phyloP scores from a whole-genome alignment of 1,284 basidiomycete species.

The Apiotrichum sp. region DNA sequence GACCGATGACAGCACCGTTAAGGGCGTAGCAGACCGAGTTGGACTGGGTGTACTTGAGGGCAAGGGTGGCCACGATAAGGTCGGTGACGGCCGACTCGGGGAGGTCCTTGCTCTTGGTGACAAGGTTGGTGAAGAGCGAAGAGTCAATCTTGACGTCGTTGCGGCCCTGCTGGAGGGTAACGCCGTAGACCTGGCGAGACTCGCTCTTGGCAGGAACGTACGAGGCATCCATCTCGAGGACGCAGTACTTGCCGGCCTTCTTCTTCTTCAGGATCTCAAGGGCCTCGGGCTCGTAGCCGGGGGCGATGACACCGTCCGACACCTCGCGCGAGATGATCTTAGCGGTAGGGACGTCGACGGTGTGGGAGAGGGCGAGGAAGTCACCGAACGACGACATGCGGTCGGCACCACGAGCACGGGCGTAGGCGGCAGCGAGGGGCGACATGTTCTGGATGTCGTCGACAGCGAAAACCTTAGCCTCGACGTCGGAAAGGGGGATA shows the following conservation, averaged over 20 bases:
- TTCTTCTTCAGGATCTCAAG: slow-evolving; percentile 90
- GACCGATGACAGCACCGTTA: slow-evolving; percentile 86
- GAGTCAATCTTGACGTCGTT: slow-evolving; percentile 87
- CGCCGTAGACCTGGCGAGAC: slow-evolving; percentile 91
- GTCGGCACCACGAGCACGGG: slow-evolving; percentile 92
- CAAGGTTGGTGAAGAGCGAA: slow-evolving; percentile 77
- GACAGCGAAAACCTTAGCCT: slow-evolving; percentile 94
- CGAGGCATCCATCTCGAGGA: slow-evolving; percentile 80
- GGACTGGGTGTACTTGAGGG: slow-evolving; percentile 98
- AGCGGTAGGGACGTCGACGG: slow-evolving; percentile 89
- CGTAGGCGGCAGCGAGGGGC: slow-evolving; percentile 86
- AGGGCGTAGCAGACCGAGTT: slow-evolving; percentile 97
- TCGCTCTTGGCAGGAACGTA: slow-evolving; percentile 74
- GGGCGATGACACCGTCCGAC: slow-evolving; percentile 95
- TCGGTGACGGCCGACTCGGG: slow-evolving; percentile 69
- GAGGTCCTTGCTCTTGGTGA: slow-evolving; percentile 79
- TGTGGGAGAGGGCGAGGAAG: slow-evolving; percentile 90
- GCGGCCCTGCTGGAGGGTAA: slow-evolving; percentile 82
- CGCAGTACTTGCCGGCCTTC: slow-evolving; percentile 98
- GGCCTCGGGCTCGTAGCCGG: slow-evolving; percentile 82
- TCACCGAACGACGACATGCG: slow-evolving; percentile 99
- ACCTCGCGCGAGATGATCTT: slow-evolving; percentile 96
- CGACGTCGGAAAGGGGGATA: slow-evolving; percentile 70
- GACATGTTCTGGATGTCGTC: slow-evolving; percentile 87
- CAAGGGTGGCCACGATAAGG: slow-evolving; percentile 88